phyloP scores from a whole-genome alignment of 495 filamentous ascomycete species.

The Halenospora varia region DNA sequence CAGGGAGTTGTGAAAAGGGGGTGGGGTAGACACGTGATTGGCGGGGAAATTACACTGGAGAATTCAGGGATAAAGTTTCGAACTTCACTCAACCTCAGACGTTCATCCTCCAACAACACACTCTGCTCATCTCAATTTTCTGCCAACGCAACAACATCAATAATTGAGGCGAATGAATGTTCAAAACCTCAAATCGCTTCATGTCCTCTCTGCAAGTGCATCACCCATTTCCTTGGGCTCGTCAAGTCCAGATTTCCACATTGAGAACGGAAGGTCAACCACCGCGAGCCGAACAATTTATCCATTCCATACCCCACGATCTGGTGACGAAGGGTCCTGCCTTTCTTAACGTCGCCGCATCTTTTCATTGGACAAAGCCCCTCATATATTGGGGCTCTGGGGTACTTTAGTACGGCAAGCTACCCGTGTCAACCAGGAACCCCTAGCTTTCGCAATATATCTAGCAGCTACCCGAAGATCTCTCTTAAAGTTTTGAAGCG shows the following conservation, averaged over 20 bases:
- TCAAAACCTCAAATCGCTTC: no score
- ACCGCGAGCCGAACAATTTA: background rate
- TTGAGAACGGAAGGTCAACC: background rate
- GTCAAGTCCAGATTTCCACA: background rate
- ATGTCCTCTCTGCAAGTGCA: no score
- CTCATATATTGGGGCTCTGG: background rate
- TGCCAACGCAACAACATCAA: no score
- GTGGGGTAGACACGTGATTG: background rate
- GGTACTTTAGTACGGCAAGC: background rate
- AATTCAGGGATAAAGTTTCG: background rate
- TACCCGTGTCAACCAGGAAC: background rate
- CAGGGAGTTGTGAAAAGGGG: no score
- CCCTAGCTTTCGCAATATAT: background rate
- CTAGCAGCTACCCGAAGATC: background rate
- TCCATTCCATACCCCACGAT: background rate
- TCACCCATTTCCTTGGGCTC: no score
- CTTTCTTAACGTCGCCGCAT: background rate
- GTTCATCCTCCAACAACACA: background rate
- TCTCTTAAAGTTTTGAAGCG: background rate
- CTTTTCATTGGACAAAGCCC: background rate
- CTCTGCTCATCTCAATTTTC: background rate
- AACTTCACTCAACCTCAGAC: background rate
- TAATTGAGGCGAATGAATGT: no score
- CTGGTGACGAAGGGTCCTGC: background rate
- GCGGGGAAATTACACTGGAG: background rate